Evolutionary conservation across 2,329 filamentous ascomycete species (phyloP).

Genomic region (Colletotrichum orbiculare): DNA sequence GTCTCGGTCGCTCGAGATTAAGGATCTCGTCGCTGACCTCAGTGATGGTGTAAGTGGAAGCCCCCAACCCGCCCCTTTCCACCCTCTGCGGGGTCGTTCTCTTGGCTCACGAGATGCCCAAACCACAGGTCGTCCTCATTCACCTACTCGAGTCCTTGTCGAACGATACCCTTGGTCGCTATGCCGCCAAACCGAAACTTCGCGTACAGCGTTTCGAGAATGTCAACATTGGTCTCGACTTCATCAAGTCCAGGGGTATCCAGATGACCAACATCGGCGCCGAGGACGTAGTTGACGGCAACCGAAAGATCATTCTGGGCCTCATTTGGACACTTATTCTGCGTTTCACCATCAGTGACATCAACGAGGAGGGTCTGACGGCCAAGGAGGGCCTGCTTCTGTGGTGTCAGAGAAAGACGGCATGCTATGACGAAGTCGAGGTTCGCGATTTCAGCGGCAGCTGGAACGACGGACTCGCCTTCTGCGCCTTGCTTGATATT

Average conservation of each 20-base stretch:
- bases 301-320: constrained; percentile 95
- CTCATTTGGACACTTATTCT: constrained; percentile 99
- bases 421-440: constrained; percentile 97
- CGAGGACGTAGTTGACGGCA: constrained; percentile 97
- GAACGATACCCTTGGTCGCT: constrained; percentile 92
- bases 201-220: constrained; percentile 98
- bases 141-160: constrained; percentile 97
- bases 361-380: constrained; percentile 97
- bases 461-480: constrained; percentile 97
- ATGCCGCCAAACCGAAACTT: constrained; percentile 95
- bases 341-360: constrained; percentile 97
- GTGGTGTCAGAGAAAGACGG: constrained; percentile 98
- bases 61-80: constrained; percentile 25
- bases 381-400: constrained; percentile 94
- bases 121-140: constrained; percentile 84
- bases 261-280: constrained; percentile 99
- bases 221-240: constrained; percentile 94
- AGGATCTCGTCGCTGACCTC: constrained; percentile 88
- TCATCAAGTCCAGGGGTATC: constrained; percentile 89
- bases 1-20: constrained; percentile 80
- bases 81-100: constrained; percentile 14
- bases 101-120: constrained; percentile 37
- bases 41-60: constrained; percentile 84
- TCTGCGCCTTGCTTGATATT: constrained; percentile 96
- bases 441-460: constrained; percentile 94